Evolutionary conservation across 2,329 filamentous ascomycete species (phyloP).

Genomic region (Monilinia fructicola): DNA sequence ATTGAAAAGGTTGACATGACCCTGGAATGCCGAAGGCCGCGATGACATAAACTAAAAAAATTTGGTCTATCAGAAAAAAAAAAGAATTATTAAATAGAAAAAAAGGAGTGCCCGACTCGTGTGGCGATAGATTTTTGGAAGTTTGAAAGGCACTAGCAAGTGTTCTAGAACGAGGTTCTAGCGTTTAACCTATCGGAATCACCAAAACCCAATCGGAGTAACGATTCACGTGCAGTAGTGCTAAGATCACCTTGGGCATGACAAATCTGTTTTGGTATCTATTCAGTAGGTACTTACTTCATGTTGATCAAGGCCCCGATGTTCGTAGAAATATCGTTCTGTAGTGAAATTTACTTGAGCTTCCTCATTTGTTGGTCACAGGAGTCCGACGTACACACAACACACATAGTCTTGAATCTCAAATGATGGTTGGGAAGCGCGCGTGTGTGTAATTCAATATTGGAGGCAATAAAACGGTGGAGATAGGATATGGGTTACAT

Average conservation of each 20-base stretch:
- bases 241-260: not conserved
- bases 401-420: not conserved
- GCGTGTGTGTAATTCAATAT: not conserved
- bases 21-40: not conserved
- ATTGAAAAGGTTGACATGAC: not conserved
- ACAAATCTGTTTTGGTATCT: not conserved
- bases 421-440: not conserved
- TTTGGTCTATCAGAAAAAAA: not conserved
- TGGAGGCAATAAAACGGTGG: not conserved
- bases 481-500: not conserved
- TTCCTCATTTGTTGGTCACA: not conserved
- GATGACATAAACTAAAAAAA: not conserved
- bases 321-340: not conserved
- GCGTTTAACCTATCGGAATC: not conserved
- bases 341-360: not conserved
- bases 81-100: not conserved
- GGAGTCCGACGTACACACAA: not conserved
- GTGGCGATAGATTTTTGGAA: not conserved
- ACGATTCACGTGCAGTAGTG: not conserved
- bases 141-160: not conserved
- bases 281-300: not conserved
- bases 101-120: not conserved
- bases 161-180: slow-evolving; percentile 5
- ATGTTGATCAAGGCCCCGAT: not conserved
- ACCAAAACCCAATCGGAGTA: not conserved